phyloP scores from a whole-genome alignment of 768 basidiomycete species.

The Tricholoma flavovirens region DNA sequence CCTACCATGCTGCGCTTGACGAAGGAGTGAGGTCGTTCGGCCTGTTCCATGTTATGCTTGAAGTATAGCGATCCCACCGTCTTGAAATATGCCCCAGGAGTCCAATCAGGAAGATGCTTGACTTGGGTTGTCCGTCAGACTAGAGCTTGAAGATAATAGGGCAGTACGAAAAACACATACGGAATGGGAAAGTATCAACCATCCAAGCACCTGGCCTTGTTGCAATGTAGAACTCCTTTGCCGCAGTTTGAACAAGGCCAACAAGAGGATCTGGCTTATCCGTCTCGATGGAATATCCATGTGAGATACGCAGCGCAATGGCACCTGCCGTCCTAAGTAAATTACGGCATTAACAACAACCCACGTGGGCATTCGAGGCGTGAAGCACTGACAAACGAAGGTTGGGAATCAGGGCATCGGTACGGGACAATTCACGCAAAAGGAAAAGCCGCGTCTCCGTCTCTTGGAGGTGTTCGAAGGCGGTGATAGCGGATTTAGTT shows the following conservation, averaged over 20 bases:
- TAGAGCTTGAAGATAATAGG: not conserved
- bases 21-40: conserved; percentile 30
- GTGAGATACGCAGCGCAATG: conserved; percentile 35
- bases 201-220: conserved; percentile 23
- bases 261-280: conserved; percentile 33
- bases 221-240: conserved; percentile 32
- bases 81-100: conserved; percentile 38
- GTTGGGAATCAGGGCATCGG: conserved; percentile 30
- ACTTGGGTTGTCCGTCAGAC: conserved; percentile 21
- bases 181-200: conserved; percentile 35
- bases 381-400: conserved; percentile 31
- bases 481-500: conserved; percentile 28
- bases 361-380: not conserved
- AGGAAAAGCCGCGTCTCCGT: conserved; percentile 40
- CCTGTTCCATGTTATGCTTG: conserved; percentile 26
- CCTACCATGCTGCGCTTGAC: conserved; percentile 26
- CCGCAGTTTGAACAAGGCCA: conserved; percentile 31
- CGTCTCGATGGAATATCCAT: conserved; percentile 37
- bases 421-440: conserved; percentile 31
- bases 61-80: conserved; percentile 27
- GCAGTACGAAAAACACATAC: conserved; percentile 8
- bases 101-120: conserved; percentile 36
- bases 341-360: not conserved
- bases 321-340: conserved; percentile 31
- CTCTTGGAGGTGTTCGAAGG: conserved; percentile 32